Base-by-base conservation (phyloP, 108 stramenopile genomes). In the Stephanodiscus triporus region DNA sequence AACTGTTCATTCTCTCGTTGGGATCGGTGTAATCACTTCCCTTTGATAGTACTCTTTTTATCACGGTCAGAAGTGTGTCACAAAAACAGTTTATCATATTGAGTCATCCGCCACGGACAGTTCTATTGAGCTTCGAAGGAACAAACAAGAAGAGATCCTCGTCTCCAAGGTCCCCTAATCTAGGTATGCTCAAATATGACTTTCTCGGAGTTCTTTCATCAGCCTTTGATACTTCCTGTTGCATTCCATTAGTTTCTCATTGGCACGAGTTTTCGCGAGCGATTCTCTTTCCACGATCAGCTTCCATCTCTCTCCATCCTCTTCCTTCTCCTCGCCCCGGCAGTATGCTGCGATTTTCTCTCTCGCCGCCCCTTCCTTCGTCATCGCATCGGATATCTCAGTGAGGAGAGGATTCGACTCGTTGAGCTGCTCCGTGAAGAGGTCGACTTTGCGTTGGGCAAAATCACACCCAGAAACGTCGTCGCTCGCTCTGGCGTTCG, bases 321-420 rank as follows among this genome's bases (percentile, higher is more conserved):
- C 65, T 14, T 63, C 43, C 60, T 82, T 16, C 58, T 68, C 61
- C 23, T 66, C 62, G 20, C 11, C 11, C 40, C 40, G 40, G 45
- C 42, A 57, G 65, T 67, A 40, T 48, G 19, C 19, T n/a, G 65
- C 30, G 34, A 75, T 23, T 17, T 48, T 66, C 43, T 75, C 73
- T 9, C 65, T 30, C n/a, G 80, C 80, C 11, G 20, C 29, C 3
- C 92, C 89, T 58, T 95, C 92, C 29, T 71, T 82, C 36, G 91
- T 93, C 93, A 93, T 93, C 30, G 95, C 95, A 71, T 96, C 93
- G 27, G 89, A 84, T 30, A 96, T 96, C 59, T 78, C 79, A 0
- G 93, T 93, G 38, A 96, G 73, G 19, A 96, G 90, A 6, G 95
- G 95, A 72, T 94, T 93, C 30, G 93, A 87, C 70, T 93, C 95